These are phyloP conservation scores for Colletotrichum lindemuthianum DNA, from an alignment of 2,329 filamentous ascomycete genomes.

Conservation along the genomic window DNA sequence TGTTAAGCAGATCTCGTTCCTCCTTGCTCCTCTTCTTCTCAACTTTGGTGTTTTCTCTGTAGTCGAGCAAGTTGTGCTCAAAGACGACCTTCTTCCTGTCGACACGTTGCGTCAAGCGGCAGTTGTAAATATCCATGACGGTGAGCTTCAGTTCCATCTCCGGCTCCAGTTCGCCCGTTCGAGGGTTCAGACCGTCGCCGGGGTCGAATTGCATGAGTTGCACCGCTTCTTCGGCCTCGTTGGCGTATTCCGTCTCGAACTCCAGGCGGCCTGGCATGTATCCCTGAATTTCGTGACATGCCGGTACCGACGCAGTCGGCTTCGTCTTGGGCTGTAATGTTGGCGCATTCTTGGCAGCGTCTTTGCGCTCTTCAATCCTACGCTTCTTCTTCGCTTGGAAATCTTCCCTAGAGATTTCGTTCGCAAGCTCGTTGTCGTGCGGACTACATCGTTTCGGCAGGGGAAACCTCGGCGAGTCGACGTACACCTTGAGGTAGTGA, in stretches of 20 bases:
- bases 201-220: conserved; percentile 99
- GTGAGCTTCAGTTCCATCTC: conserved; percentile 98
- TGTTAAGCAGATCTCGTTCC: conserved; percentile 89
- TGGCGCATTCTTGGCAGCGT: conserved; percentile 84
- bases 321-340: conserved; percentile 92
- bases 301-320: conserved; percentile 92
- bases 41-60: conserved; percentile 85
- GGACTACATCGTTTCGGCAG: conserved; percentile 88
- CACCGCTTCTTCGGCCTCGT: conserved; percentile 97
- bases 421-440: conserved; percentile 79
- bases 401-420: conserved; percentile 86
- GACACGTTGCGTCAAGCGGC: conserved; percentile 86
- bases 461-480: conserved; percentile 85
- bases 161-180: conserved; percentile 87
- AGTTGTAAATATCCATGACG: conserved; percentile 98
- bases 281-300: conserved; percentile 97
- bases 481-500: conserved; percentile 89
- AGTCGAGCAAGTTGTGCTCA: conserved; percentile 92
- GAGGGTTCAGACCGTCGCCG: conserved; percentile 88
- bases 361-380: conserved; percentile 90
- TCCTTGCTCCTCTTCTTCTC: conserved; percentile 98
- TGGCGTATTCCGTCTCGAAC: conserved; percentile 97
- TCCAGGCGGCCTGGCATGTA: conserved; percentile 98
- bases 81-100: conserved; percentile 98
- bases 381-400: conserved; percentile 94